Evolutionary conservation across 1,284 basidiomycete species (phyloP).

Genomic region (Gastroboletus turbinatus): DNA sequence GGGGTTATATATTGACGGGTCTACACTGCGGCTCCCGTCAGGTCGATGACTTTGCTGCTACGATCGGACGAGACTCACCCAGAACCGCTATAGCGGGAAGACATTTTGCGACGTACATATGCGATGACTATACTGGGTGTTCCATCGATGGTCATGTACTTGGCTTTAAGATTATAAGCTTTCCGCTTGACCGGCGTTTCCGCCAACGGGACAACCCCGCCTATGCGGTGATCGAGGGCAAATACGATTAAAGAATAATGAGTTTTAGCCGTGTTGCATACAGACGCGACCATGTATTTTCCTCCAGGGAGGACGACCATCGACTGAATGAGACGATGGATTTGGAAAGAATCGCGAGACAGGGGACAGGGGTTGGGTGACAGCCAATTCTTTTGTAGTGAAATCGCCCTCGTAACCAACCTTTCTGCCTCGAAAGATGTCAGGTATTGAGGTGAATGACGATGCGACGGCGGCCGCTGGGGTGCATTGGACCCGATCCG

Average conservation of each 20-base stretch:
- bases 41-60: neutral
- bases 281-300: constrained; percentile 64
- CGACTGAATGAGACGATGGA: constrained; percentile 50
- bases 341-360: constrained; percentile 36
- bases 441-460: constrained; percentile 41
- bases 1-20: constrained; percentile 45
- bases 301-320: constrained; percentile 69
- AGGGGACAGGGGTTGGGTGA: constrained; percentile 39
- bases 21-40: constrained; percentile 33
- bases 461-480: constrained; percentile 59
- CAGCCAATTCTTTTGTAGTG: constrained; percentile 60
- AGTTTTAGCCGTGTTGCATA: constrained; percentile 42
- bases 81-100: constrained; percentile 27
- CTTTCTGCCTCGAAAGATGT: constrained; percentile 62
- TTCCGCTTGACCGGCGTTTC: constrained; percentile 50
- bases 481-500: constrained; percentile 56
- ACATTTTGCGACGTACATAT: constrained; percentile 44
- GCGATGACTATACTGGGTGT: constrained; percentile 58
- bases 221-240: constrained; percentile 53
- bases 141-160: constrained; percentile 53
- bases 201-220: constrained; percentile 49
- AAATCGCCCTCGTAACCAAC: constrained; percentile 58
- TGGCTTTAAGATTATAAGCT: constrained; percentile 60
- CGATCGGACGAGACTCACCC: constrained; percentile 26
- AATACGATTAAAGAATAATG: constrained; percentile 55